Evolutionary conservation across 2,329 filamentous ascomycete genomes (phyloP).

Genomic region (Apiospora marii): DNA sequence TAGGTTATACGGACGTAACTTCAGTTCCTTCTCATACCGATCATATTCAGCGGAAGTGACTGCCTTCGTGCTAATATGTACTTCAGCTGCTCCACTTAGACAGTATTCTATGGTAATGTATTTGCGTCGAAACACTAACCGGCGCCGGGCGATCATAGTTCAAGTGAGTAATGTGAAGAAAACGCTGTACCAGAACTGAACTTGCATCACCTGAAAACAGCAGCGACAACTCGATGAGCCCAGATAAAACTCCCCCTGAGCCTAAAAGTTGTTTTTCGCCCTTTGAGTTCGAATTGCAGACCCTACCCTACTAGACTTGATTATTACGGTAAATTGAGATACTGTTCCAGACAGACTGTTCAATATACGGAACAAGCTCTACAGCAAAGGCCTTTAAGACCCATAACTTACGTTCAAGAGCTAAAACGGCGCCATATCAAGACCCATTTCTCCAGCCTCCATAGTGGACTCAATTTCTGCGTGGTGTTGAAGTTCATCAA

Average conservation of each 20-base stretch:
- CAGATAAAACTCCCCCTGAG: conserved; percentile 8
- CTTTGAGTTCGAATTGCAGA: not conserved
- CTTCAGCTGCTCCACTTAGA: not conserved
- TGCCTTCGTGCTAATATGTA: not conserved
- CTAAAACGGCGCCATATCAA: not conserved
- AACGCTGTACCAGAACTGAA: conserved; percentile 7
- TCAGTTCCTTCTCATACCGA: not conserved
- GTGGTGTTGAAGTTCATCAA: not conserved
- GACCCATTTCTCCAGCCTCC: not conserved
- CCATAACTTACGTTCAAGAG: not conserved
- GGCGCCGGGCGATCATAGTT: not conserved
- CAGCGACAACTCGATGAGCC: conserved; percentile 7
- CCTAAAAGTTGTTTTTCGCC: conserved; percentile 3
- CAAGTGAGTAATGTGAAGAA: conserved; percentile 3
- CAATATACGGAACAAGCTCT: not conserved
- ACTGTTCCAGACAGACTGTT: not conserved
- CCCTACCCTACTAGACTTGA: not conserved
- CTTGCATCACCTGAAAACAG: not conserved
- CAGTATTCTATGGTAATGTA: not conserved
- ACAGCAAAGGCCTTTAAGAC: not conserved
- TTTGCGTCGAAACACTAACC: not conserved
- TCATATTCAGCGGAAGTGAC: not conserved
- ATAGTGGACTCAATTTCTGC: not conserved
- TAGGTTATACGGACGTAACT: conserved; percentile 6
- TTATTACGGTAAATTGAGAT: conserved; percentile 3